Evolutionary conservation across 805 yeast genomes (phyloP).

Genomic region (Pichia kluyveri): DNA sequence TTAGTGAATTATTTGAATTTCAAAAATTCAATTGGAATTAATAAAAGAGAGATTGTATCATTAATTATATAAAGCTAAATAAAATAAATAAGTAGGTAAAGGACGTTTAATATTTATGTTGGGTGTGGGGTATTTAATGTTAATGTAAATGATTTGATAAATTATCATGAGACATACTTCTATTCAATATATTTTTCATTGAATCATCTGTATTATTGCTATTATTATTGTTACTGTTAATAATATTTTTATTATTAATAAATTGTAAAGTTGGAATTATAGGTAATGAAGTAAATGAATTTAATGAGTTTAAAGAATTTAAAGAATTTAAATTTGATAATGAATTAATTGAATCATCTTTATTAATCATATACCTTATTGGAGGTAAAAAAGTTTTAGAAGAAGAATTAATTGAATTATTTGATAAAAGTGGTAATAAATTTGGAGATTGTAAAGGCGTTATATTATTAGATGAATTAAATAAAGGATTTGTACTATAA

Average conservation of each 20-base stretch:
- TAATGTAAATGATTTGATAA: not conserved
- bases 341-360: conserved; percentile 4
- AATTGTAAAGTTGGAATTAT: no score
- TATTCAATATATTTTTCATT: conserved; percentile 20
- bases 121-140: not conserved
- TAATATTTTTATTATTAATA: not conserved
- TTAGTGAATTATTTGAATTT: conserved; percentile 2
- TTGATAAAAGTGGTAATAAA: conserved; percentile 16
- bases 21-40: conserved; percentile 2
- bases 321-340: not conserved
- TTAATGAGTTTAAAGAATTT: no score
- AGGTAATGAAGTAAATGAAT: no score
- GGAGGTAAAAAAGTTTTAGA: conserved; percentile 23
- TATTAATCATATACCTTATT: conserved; percentile 22
- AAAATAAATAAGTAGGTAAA: not conserved
- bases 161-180: conserved; percentile 19
- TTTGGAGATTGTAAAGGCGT: conserved; percentile 26
- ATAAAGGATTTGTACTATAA: conserved; percentile 18
- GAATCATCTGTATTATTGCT: conserved; percentile 18
- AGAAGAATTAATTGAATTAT: no score
- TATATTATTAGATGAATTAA: no score
- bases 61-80: not conserved
- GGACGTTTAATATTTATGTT: no score
- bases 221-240: not conserved
- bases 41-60: not conserved